A percentile compares a stretch with the other conserved stretches of the same genome.
These are phyloP conservation scores for Brassica nigra DNA, from an alignment of 345 rosid genomes.

Conservation along the genomic window DNA sequence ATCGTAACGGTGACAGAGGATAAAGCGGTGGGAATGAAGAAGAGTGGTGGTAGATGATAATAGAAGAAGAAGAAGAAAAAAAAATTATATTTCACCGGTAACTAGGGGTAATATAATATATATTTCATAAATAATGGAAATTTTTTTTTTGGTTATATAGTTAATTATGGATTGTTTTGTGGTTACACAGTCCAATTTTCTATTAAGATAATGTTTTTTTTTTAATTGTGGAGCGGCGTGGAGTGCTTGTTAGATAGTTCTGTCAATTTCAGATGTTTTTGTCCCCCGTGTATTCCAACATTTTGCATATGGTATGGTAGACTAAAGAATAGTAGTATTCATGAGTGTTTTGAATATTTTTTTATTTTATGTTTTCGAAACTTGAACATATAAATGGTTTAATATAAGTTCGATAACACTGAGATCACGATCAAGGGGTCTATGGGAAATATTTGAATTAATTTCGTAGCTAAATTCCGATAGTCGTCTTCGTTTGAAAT, in stretches of 20 bases:
- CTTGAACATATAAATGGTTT: too few species aligned
- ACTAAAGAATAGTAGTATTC: slow-evolving; percentile 33
- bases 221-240: not conserved
- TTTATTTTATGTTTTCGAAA: slow-evolving; percentile 10
- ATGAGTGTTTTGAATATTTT: not conserved
- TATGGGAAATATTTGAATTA: not conserved
- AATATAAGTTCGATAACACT: too few species aligned
- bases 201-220: not conserved
- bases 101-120: too few species aligned
- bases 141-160: too few species aligned
- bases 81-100: too few species aligned
- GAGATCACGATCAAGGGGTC: not conserved
- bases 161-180: too few species aligned
- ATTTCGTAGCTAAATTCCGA: not conserved
- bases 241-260: slow-evolving; percentile 8
- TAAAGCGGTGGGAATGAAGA: too few species aligned
- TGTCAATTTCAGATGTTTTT: slow-evolving; percentile 28
- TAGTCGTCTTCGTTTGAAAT: not conserved
- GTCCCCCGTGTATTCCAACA: slow-evolving; percentile 43
- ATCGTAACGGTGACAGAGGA: too few species aligned
- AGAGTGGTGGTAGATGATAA: too few species aligned
- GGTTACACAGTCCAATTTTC: too few species aligned
- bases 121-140: too few species aligned
- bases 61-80: too few species aligned
- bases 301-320: slow-evolving; percentile 22